phyloP scores from a whole-genome alignment of 2,329 filamentous ascomycete species.

The Acephala macrosclerotiorum region DNA sequence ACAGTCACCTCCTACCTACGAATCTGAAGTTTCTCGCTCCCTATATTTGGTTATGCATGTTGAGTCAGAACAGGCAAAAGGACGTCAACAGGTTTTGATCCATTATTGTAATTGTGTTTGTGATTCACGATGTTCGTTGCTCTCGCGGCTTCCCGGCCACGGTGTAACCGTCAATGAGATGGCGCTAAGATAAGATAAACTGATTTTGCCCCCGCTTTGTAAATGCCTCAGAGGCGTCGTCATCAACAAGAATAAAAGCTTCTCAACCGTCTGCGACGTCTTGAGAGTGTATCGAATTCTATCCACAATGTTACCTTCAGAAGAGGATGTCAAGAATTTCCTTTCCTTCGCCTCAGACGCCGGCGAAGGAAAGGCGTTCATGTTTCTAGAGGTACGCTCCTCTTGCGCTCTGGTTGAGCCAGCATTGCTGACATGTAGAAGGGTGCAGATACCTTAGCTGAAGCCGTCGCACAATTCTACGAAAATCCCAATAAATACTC shows the following conservation, averaged over 20 bases:
- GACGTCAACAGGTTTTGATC: too few relatives aligned
- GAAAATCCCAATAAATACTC: constrained; percentile 31
- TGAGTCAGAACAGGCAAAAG: too few relatives aligned
- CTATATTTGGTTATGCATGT: too few relatives aligned
- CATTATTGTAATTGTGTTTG: too few relatives aligned
- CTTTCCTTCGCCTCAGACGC: constrained; percentile 29
- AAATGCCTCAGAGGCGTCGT: not conserved
- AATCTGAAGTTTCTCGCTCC: too few relatives aligned
- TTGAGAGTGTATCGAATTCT: not conserved
- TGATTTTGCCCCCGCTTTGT: not conserved
- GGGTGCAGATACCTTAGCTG: constrained; percentile 24
- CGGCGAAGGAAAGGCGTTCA: constrained; percentile 27
- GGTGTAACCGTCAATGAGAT: not conserved
- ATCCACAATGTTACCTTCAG: constrained; percentile 9
- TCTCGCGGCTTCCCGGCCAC: too few relatives aligned
- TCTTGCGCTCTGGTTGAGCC: not conserved
- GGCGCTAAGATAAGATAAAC: not conserved
- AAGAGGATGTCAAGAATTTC: constrained; percentile 19
- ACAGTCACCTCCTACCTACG: too few relatives aligned
- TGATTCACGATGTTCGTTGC: too few relatives aligned
- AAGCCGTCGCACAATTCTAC: constrained; percentile 31
- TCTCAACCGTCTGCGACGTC: not conserved
- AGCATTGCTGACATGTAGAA: constrained; percentile 7
- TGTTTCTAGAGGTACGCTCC: constrained; percentile 28
- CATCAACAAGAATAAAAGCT: not conserved